Evolutionary conservation across 108 stramenopile species (phyloP), one percentile per base, ranked within the genome.

Genomic region (Schizochytrium sp.): DNA sequence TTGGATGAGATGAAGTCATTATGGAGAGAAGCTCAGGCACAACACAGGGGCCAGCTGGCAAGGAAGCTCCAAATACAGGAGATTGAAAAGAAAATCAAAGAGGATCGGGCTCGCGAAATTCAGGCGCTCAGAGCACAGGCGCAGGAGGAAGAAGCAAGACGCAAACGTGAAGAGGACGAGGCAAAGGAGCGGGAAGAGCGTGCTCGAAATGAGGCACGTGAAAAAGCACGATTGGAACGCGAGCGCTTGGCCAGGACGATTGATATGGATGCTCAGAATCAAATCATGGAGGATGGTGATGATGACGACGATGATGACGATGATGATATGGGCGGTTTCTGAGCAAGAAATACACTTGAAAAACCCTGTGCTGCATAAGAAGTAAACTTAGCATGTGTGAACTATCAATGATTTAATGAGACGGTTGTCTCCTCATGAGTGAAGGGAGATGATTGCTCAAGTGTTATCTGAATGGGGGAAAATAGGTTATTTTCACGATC

Each of bases 271-370:
- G 76, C 76, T 2, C 76, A 83, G 28, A 49, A 83, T 47, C 76
- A 83, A 42, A 83, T 83, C 40, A 83, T 83, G 76, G 28, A 55
- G 10, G 53, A 83, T 3, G 76, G 28, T 50, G 76, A 42, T 2
- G 76, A 0, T 10, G 76, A 50, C 47, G 76, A 83, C 55, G 76
- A 83, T 28, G 76, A 83, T 40, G 76, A 83, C 44, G 72, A 72
- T 83, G 76, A 83, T 40, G 76, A 83, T 53, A 83, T 83, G 76
- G 76, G 76, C 15, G 76, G 76, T 38, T 83, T 83, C 1, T 83
- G 3, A 83, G 28, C 28, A 28, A 28, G 28, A 28, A 28, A 28
- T 28, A 28, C 28, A 28, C 28, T 28, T 28, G 28, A 28, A 28
- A 28, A 28, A 28, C 28, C 28, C 28, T 28, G 28, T 28, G 28